Conservation (phyloP, 306 rosid genomes). For the Castanea sativa region DNA sequence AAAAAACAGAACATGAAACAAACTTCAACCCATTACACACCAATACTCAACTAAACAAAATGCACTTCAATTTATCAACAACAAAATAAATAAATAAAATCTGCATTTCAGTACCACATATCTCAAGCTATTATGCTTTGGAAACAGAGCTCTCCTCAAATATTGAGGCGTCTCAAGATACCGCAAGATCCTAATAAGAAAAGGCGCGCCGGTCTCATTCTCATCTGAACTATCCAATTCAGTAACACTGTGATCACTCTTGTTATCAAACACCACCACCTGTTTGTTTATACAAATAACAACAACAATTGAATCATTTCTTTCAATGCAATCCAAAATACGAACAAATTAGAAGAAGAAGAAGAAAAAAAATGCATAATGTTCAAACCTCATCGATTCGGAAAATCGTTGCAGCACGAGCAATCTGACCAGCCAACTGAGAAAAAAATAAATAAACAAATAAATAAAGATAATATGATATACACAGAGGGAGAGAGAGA, state of each 20-base stretch:
- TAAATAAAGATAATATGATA: not conserved
- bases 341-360: too few relatives aligned
- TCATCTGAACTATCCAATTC: constrained; percentile 47
- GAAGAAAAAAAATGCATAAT: not conserved
- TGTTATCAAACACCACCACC: constrained; percentile 87
- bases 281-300: constrained; percentile 1
- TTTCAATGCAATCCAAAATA: too few relatives aligned
- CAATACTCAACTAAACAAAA: constrained; percentile 14
- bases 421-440: constrained; percentile 94
- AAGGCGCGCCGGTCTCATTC: constrained; percentile 70
- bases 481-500: not conserved
- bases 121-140: constrained; percentile 81
- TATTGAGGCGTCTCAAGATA: constrained; percentile 98
- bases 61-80: constrained; percentile 18
- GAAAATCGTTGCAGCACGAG: constrained; percentile 96
- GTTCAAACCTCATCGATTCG: constrained; percentile 78
- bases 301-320: too few relatives aligned
- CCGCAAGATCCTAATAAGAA: constrained; percentile 69
- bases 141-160: constrained; percentile 83
- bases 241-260: constrained; percentile 22
- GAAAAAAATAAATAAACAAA: not conserved
- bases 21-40: constrained; percentile 5
- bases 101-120: constrained; percentile 57
- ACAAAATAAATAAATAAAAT: not conserved
- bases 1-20: constrained; percentile 1